Conservation (phyloP, 164 flowering plant species). For the Euptelea pleiosperma region DNA sequence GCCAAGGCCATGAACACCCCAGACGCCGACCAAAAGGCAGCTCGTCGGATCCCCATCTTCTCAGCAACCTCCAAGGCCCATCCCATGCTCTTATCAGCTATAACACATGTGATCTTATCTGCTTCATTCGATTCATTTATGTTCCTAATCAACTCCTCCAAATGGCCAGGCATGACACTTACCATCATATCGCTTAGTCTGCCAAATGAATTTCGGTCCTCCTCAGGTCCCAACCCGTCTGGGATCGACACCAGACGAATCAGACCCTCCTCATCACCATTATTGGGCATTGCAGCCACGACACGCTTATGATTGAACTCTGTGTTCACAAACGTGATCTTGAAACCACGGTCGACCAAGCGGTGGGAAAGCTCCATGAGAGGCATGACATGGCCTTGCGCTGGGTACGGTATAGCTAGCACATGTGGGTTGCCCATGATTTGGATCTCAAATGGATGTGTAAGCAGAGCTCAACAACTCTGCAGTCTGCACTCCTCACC, state of each 20-base stretch:
- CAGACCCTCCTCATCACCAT: not conserved
- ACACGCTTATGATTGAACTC: no score
- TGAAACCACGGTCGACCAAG: no score
- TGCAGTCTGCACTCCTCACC: no score
- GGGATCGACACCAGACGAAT: conserved; percentile 22
- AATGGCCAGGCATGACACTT: conserved; percentile 11
- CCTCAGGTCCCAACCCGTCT: conserved; percentile 9
- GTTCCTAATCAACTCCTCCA: conserved; percentile 19
- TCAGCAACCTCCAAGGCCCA: conserved; percentile 21
- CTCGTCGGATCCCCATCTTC: conserved; percentile 16
- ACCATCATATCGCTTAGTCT: not conserved
- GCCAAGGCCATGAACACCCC: conserved; percentile 2
- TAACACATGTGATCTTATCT: conserved; percentile 19
- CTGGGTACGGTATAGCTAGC: no score
- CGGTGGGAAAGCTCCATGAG: no score
- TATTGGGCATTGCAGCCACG: conserved; percentile 12
- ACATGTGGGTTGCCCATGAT: no score
- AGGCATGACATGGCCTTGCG: no score
- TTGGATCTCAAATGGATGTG: no score
- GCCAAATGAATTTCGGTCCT: not conserved
- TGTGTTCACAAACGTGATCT: no score
- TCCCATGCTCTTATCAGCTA: conserved; percentile 17
- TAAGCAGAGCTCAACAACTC: no score
- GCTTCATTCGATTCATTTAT: conserved; percentile 14
- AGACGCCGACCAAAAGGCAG: conserved; percentile 13